phyloP scores from a whole-genome alignment of 192 early-diverging fungal genomes.

The Coemansia sp. region DNA sequence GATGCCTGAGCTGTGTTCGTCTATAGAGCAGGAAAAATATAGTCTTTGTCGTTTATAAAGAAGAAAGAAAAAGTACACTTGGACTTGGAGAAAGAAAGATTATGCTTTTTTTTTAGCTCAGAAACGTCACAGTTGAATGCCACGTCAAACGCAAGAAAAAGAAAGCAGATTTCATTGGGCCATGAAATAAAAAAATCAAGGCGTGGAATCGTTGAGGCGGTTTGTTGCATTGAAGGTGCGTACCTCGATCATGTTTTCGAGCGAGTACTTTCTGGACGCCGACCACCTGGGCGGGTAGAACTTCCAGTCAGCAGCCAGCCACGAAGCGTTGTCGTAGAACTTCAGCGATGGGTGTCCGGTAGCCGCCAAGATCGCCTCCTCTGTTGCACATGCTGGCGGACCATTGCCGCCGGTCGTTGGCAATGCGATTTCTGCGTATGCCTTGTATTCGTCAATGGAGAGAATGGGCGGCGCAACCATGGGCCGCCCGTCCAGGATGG shows the following conservation, averaged over 20 bases:
- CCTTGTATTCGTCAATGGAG: slow-evolving; percentile 29
- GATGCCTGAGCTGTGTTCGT: no score
- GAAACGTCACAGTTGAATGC: no score
- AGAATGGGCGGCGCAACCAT: slow-evolving; percentile 35
- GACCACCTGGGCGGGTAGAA: slow-evolving; percentile 47
- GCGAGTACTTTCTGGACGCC: slow-evolving; percentile 65
- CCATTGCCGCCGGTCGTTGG: slow-evolving; percentile 6
- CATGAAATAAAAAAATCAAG: no score
- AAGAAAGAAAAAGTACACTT: neutral
- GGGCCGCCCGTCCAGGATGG: slow-evolving; percentile 44
- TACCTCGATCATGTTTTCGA: slow-evolving; percentile 64
- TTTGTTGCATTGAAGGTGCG: slow-evolving; percentile 60
- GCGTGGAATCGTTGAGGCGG: slow-evolving; percentile 28
- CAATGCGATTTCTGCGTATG: neutral
- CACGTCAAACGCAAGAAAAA: no score
- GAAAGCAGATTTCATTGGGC: no score
- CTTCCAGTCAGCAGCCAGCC: slow-evolving; percentile 39
- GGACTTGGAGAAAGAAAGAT: no score
- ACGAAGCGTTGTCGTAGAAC: slow-evolving; percentile 36
- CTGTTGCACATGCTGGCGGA: slow-evolving; percentile 16
- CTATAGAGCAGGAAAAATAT: no score
- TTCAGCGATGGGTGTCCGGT: slow-evolving; percentile 28
- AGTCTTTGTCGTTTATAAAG: neutral
- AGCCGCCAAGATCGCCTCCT: slow-evolving; percentile 23
- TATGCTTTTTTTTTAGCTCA: no score